Percentiles rank a stretch among this genome's conserved stretches.
Conservation (phyloP, 768 basidiomycete species). For the Tulasnella sp. region DNA sequence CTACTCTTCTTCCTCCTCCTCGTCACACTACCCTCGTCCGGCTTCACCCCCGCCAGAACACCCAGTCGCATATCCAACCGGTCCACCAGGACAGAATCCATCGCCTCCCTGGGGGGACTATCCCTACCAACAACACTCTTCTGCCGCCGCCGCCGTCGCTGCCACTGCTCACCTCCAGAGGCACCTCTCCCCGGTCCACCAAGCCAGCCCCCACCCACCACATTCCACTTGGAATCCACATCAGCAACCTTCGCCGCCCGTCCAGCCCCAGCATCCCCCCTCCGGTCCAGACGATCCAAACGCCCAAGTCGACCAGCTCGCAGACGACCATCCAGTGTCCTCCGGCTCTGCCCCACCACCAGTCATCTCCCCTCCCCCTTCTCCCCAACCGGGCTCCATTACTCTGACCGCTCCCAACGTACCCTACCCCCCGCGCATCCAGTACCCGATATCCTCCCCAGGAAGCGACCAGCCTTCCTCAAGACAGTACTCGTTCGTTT, state of each 20-base stretch:
- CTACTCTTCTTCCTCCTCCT: not conserved
- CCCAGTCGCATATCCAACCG: conserved; percentile 3
- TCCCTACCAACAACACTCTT: not conserved
- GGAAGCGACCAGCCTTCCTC: conserved; percentile 11
- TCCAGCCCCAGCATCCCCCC: not conserved
- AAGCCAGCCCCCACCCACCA: not conserved
- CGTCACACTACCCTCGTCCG: conserved; percentile 6
- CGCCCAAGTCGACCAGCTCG: conserved; percentile 15
- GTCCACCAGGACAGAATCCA: not conserved
- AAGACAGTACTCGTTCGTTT: conserved; percentile 29
- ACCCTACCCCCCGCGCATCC: conserved; percentile 22
- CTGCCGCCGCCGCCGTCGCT: not conserved
- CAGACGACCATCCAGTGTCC: not conserved
- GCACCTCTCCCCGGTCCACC: not conserved
- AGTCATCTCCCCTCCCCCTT: conserved; percentile 1
- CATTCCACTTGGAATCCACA: not conserved
- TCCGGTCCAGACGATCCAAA: conserved; percentile 15
- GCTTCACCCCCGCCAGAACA: conserved; percentile 1
- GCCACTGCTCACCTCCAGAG: not conserved
- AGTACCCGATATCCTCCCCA: conserved; percentile 27
- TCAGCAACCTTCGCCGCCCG: not conserved
- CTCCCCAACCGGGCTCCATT: not conserved
- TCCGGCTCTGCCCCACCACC: not conserved
- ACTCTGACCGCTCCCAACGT: not conserved
- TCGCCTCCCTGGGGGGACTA: not conserved